Evolutionary conservation across 2,329 filamentous ascomycete species (phyloP).

Genomic region (Furcasterigmium furcatum): DNA sequence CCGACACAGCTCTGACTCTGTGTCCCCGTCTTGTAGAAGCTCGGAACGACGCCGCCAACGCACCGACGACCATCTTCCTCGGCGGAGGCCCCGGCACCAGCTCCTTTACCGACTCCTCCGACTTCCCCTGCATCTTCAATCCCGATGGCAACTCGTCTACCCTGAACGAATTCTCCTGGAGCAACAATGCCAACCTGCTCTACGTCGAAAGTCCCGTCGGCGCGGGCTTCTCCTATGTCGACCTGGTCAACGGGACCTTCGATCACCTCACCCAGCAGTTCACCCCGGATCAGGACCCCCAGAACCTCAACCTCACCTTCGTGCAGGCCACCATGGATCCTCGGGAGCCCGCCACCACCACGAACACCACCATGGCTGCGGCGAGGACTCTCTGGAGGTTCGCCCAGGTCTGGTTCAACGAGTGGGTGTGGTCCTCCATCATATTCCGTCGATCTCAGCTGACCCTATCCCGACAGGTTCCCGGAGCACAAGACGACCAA

Average conservation of each 20-base stretch:
- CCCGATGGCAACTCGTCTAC: slow-evolving; percentile 43
- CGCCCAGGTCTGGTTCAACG: slow-evolving; percentile 50
- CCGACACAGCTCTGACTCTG: no score
- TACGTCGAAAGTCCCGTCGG: slow-evolving; percentile 63
- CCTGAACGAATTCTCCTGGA: slow-evolving; percentile 60
- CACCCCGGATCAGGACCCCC: slow-evolving; percentile 21
- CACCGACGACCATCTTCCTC: slow-evolving; percentile 59
- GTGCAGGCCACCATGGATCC: slow-evolving; percentile 42
- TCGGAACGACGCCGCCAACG: slow-evolving; percentile 44
- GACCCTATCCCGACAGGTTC: slow-evolving; percentile 34
- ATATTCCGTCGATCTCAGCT: no score
- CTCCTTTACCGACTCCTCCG: slow-evolving; percentile 52
- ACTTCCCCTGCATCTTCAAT: slow-evolving; percentile 49
- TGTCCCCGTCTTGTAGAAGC: slow-evolving; percentile 38
- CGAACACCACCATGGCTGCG: slow-evolving; percentile 44
- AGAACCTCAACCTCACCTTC: slow-evolving; percentile 45
- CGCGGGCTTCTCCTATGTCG: slow-evolving; percentile 27
- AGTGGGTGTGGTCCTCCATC: no score
- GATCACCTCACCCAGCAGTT: slow-evolving; percentile 12
- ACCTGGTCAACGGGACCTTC: slow-evolving; percentile 16
- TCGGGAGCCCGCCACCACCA: slow-evolving; percentile 35
- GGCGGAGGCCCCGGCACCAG: slow-evolving; percentile 60
- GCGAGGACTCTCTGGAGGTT: slow-evolving; percentile 22
- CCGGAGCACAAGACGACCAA: slow-evolving; percentile 58
- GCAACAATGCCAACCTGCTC: slow-evolving; percentile 62